A percentile compares a stretch with the other conserved stretches of the same genome.
phyloP scores from a whole-genome alignment of 495 filamentous ascomycete species.

The Mycothermus thermophilus region DNA sequence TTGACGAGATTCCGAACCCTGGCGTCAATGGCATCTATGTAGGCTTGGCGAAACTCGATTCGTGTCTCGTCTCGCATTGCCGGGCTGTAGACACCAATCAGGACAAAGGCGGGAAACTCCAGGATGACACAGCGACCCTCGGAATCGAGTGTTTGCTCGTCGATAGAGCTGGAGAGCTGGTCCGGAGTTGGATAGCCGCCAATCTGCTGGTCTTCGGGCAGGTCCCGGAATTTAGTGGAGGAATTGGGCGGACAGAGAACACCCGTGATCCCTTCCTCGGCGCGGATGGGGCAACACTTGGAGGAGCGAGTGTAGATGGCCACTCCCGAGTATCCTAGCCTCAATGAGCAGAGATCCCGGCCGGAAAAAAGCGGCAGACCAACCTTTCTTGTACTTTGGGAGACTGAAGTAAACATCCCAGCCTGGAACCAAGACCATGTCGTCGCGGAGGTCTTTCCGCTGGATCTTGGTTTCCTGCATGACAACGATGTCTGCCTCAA shows the following conservation, averaged over 20 bases:
- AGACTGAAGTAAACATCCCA: constrained; percentile 97
- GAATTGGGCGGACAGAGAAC: constrained; percentile 65
- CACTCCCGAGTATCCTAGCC: constrained; percentile 95
- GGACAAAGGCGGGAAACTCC: constrained; percentile 88
- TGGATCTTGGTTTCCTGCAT: constrained; percentile 98
- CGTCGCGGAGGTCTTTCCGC: constrained; percentile 80
- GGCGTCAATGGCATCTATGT: constrained; percentile 64
- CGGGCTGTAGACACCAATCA: constrained; percentile 82
- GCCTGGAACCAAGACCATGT: constrained; percentile 89
- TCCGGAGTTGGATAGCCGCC: constrained; percentile 71
- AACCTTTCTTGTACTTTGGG: constrained; percentile 85
- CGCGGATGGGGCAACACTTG: constrained; percentile 73
- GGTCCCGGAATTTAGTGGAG: constrained; percentile 56
- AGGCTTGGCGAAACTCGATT: constrained; percentile 68
- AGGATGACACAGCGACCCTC: constrained; percentile 88
- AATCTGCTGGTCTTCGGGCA: constrained; percentile 67
- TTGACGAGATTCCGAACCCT: constrained; percentile 73
- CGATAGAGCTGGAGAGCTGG: constrained; percentile 50
- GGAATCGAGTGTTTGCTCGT: constrained; percentile 63
- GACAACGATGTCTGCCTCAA: constrained; percentile 86
- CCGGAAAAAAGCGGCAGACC: too few species aligned
- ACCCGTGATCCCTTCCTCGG: constrained; percentile 87
- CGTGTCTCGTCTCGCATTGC: constrained; percentile 76
- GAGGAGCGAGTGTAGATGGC: constrained; percentile 90
- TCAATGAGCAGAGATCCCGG: too few species aligned